A percentile compares a stretch with the other conserved stretches of the same genome.
These are phyloP conservation scores for Oidiodendron maius DNA, from an alignment of 495 filamentous ascomycete species.

Conservation along the genomic window DNA sequence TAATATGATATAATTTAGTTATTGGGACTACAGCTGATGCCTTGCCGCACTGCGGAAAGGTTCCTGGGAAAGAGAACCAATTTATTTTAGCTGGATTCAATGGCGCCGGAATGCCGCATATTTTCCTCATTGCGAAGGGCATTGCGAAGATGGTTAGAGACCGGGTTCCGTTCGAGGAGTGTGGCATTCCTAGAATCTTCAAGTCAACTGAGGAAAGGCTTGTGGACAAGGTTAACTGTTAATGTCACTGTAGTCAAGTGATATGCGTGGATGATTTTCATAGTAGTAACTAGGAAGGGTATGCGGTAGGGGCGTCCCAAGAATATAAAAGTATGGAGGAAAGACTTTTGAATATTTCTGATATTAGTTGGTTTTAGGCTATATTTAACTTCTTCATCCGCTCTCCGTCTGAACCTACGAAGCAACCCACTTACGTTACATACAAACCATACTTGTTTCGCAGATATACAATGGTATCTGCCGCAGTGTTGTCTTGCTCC, in stretches of 20 bases:
- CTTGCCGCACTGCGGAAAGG: conserved; percentile 37
- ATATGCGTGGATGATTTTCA: too few species aligned
- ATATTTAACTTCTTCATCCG: conserved; percentile 4
- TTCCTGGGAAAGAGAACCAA: conserved; percentile 36
- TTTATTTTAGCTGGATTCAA: conserved; percentile 42
- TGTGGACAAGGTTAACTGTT: background rate
- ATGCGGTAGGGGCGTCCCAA: too few species aligned
- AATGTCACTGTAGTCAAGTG: too few species aligned
- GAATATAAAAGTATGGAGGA: too few species aligned
- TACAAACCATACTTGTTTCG: conserved; percentile 7
- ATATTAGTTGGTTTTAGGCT: too few species aligned
- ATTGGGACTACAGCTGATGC: conserved; percentile 31
- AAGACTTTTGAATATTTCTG: too few species aligned
- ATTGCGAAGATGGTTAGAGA: conserved; percentile 37
- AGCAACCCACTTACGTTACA: conserved; percentile 9
- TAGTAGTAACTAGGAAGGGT: too few species aligned
- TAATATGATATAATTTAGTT: conserved; percentile 34
- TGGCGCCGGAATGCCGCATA: conserved; percentile 46
- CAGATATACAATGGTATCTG: conserved; percentile 9
- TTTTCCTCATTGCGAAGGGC: conserved; percentile 38
- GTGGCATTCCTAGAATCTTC: conserved; percentile 23
- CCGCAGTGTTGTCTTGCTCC: conserved; percentile 3
- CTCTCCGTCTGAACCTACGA: conserved; percentile 1
- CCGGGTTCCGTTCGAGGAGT: conserved; percentile 29
- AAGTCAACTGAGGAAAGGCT: conserved; percentile 28